A percentile compares a stretch with the other conserved stretches of the same genome.
phyloP scores from a whole-genome alignment of 768 basidiomycete species.

The Agrocybe chaxingu region DNA sequence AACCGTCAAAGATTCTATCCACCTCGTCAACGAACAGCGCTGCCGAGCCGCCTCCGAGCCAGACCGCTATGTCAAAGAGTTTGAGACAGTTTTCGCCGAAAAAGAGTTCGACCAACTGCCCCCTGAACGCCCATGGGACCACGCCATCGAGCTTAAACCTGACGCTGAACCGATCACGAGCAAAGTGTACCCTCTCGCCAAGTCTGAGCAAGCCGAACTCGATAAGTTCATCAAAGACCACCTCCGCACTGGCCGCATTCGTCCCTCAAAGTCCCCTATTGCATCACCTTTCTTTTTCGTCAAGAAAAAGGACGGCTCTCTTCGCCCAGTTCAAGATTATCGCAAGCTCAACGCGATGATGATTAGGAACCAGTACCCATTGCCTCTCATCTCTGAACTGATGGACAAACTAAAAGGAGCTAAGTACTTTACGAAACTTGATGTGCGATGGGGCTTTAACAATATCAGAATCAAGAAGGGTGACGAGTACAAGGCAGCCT shows the following conservation, averaged over 20 bases:
- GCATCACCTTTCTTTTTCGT: constrained; percentile 1
- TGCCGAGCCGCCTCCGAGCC: neutral
- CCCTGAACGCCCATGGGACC: constrained; percentile 4
- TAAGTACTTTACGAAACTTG: constrained; percentile 30
- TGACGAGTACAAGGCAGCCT: constrained; percentile 24
- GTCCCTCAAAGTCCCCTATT: constrained; percentile 29
- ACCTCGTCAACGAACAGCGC: neutral
- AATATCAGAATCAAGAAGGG: constrained; percentile 31
- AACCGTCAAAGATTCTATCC: neutral
- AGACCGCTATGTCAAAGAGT: neutral
- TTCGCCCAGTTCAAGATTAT: constrained; percentile 23
- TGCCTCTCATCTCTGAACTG: constrained; percentile 20
- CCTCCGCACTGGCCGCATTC: constrained; percentile 10
- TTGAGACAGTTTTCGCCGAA: constrained; percentile 1
- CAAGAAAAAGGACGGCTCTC: constrained; percentile 10
- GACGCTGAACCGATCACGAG: neutral
- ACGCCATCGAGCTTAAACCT: constrained; percentile 6
- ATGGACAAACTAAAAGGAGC: constrained; percentile 20
- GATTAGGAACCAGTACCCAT: constrained; percentile 24
- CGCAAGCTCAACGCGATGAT: constrained; percentile 25
- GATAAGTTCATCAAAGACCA: neutral
- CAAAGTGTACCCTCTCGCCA: neutral
- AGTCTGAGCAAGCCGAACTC: neutral
- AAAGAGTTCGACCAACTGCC: neutral
- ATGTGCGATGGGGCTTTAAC: constrained; percentile 38